These are phyloP conservation scores for Candida sojae DNA, from an alignment of 1,139 yeast species.

Conservation along the genomic window DNA sequence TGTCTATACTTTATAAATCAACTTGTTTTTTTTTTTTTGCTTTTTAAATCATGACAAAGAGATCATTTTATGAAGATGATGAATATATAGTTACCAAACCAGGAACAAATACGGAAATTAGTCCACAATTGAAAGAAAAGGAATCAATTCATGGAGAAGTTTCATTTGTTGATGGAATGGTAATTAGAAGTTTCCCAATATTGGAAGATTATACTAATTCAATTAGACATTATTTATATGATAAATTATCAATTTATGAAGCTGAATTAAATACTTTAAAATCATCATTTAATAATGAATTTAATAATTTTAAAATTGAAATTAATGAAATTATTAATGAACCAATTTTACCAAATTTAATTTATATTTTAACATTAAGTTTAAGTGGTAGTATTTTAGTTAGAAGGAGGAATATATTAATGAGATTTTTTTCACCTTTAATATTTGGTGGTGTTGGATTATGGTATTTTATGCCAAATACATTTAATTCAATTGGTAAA, in stretches of 20 bases:
- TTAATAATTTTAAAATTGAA: constrained; percentile 24
- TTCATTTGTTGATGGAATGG: constrained; percentile 53
- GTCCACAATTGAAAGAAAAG: constrained; percentile 33
- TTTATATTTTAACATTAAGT: constrained; percentile 55
- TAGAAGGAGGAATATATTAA: constrained; percentile 45
- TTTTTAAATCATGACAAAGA: constrained; percentile 21
- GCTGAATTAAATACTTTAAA: constrained; percentile 49
- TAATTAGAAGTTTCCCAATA: constrained; percentile 47
- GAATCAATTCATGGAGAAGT: constrained; percentile 46
- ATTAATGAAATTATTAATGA: constrained; percentile 32
- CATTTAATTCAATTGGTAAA: constrained; percentile 22
- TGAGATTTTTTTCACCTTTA: constrained; percentile 53
- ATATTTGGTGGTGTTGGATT: constrained; percentile 47
- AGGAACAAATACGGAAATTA: constrained; percentile 42
- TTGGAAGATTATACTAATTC: constrained; percentile 43
- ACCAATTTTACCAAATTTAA: constrained; percentile 54
- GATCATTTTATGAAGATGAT: constrained; percentile 56
- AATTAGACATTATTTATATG: constrained; percentile 37
- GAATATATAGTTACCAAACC: constrained; percentile 49
- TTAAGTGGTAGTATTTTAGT: constrained; percentile 59
- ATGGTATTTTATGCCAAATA: constrained; percentile 38
- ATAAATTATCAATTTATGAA: constrained; percentile 34
- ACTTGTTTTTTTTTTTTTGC: too few species aligned
- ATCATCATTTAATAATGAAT: constrained; percentile 48
- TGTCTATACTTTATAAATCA: too few species aligned